Base-by-base conservation (phyloP, 148 eudicot species). In the Nyssa sinensis region DNA sequence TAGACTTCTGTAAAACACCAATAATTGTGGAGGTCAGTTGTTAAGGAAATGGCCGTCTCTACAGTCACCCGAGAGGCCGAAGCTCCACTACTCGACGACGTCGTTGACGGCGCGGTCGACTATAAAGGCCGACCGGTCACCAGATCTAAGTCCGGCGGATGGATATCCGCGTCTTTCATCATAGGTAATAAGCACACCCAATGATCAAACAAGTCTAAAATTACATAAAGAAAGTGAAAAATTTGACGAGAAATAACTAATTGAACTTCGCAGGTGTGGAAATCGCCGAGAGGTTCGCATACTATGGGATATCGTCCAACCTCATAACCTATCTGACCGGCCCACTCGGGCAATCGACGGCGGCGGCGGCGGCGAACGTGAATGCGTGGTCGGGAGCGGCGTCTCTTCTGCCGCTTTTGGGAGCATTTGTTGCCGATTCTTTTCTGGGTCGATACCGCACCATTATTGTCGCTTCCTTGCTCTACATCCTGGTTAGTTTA, bases 111-210 rank as follows among this genome's bases (percentile, higher is more conserved):
- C 65, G 83, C 69, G 39, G 83, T 84, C 10, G 93, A 87, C 77
- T 89, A 68, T 84, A 80, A 81, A 37, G 72, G 81, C 67, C 83
- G 77, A 3, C 91, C 89, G 3, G 88, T 80, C 57, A 11, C 69
- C 60, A 79, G 93, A 62, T 85, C 89, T 23, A 79, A 79, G 62
- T 83, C 86, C 27, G 96, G 96, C 17, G 74, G 87, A 19, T 91
- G 96, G 96, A 75, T 75, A 73, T 91, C 96, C 23, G 89, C 93
- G 13, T 71, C 71, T 60, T 89, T 89, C 80, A 87, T 89, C 78
- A 86, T 91, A 32, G 93, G 96, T 89, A 71, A 49, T 60, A 44
- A 14, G 16, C 12, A 13, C 19, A 13, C 17, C 12, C 51, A 44
- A 3, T 11, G 17, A 11, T 12, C 51, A 44, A 14, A 2, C 19